These are phyloP conservation scores for Phytopythium aichiense DNA, from an alignment of 352 stramenopile species.

Conservation along the genomic window DNA sequence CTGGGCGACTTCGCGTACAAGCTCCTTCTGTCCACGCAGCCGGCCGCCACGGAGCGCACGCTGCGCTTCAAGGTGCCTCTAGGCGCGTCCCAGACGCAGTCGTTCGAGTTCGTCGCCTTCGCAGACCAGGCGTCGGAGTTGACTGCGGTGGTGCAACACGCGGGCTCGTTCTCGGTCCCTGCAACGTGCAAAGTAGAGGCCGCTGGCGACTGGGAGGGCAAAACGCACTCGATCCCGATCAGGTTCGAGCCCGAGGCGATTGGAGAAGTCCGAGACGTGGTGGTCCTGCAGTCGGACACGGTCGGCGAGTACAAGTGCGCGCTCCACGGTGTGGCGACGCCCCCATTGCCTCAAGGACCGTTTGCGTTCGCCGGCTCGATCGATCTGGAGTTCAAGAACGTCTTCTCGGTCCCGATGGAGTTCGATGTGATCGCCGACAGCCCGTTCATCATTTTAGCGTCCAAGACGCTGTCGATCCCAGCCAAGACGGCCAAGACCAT, in stretches of 20 bases:
- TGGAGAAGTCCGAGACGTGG: conserved; percentile 78
- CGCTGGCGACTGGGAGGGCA: conserved; percentile 70
- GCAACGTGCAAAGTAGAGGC: conserved; percentile 43
- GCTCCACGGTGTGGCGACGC: conserved; percentile 70
- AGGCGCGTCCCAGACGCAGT: conserved; percentile 68
- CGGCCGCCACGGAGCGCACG: conserved; percentile 53
- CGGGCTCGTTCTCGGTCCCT: conserved; percentile 70
- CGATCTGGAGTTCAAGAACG: conserved; percentile 90
- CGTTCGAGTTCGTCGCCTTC: conserved; percentile 76
- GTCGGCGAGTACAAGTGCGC: conserved; percentile 84
- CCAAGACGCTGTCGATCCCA: conserved; percentile 54
- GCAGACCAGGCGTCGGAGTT: conserved; percentile 37
- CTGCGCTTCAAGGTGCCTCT: conserved; percentile 84
- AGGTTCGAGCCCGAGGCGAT: conserved; percentile 89
- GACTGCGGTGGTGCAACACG: conserved; percentile 46
- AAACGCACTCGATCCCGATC: conserved; percentile 49
- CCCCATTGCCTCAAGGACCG: conserved; percentile 80
- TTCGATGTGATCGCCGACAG: conserved; percentile 85
- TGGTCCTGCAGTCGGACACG: conserved; percentile 54
- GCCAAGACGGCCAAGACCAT: conserved; percentile 65
- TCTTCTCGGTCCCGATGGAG: conserved; percentile 69
- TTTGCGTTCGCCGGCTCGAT: conserved; percentile 59
- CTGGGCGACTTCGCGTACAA: conserved; percentile 89
- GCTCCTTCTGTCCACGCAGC: conserved; percentile 71
- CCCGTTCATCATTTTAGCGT: conserved; percentile 54